These are phyloP conservation scores for Phytophthora sojae DNA, from an alignment of 352 stramenopile species.

Conservation along the genomic window DNA sequence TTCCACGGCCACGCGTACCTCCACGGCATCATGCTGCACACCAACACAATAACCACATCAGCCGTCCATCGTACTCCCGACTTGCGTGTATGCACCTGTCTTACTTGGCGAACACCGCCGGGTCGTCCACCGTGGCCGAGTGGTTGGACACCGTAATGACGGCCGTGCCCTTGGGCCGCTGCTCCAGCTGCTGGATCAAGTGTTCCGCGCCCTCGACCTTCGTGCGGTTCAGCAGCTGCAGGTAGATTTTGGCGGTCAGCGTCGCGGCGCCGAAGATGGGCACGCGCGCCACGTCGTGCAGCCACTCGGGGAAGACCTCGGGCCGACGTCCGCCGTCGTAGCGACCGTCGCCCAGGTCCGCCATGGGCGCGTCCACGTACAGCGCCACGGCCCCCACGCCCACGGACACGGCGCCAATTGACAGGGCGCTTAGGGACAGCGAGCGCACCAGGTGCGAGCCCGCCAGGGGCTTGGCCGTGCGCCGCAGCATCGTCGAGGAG, in stretches of 20 bases:
- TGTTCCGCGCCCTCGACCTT: constrained; percentile 51
- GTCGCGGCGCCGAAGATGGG: constrained; percentile 63
- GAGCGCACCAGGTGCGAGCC: constrained; percentile 22
- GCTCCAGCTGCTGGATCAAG: constrained; percentile 52
- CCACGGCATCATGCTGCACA: constrained; percentile 77
- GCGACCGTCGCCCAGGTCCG: constrained; percentile 59
- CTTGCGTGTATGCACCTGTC: constrained; percentile 2
- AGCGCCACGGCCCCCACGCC: constrained; percentile 48
- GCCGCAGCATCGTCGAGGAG: constrained; percentile 37
- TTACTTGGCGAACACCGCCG: constrained; percentile 70
- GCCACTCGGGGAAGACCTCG: constrained; percentile 71
- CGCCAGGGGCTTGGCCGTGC: constrained; percentile 25
- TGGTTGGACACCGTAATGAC: constrained; percentile 90
- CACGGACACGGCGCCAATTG: constrained; percentile 39
- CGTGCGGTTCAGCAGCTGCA: constrained; percentile 62
- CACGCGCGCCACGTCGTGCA: constrained; percentile 63
- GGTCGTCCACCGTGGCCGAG: constrained; percentile 85
- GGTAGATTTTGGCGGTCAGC: constrained; percentile 61
- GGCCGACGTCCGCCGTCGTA: constrained; percentile 48
- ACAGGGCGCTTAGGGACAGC: constrained; percentile 32
- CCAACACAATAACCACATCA: background rate
- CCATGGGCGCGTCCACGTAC: constrained; percentile 68
- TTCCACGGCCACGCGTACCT: constrained; percentile 62
- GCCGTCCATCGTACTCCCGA: background rate
- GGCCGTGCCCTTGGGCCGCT: constrained; percentile 51